Base-by-base conservation (phyloP, 2,329 filamentous ascomycete species). In the Claviceps sorghi region DNA sequence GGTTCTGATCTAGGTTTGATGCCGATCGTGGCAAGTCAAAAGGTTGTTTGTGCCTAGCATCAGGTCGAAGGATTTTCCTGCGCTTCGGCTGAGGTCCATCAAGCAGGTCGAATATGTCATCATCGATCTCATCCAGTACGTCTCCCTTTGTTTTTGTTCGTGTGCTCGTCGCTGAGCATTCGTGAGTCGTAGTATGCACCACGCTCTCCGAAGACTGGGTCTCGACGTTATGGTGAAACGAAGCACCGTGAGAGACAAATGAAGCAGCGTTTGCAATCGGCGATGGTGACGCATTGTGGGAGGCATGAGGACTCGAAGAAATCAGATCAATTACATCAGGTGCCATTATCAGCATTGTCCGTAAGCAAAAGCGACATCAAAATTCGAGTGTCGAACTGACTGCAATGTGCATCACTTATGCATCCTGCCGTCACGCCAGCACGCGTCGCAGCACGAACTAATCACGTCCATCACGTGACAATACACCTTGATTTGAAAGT, bases 261-360 rank as follows among this genome's bases (percentile, higher is more conserved):
- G 48, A 44, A 26, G 40, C 38, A 26, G 40, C 29, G 21, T 21
- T 19, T 15, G 48, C 32, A 34, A 34, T 22, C 6, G 9, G n/a
- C 30, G 26, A 26, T 45, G 26, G 26, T 45, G 34, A 9, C 29
- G 50, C 15, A 21, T 11, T 22, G 6, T n/a, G 17, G 38, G 26
- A n/a, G 10, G 51, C 50, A 43, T 57, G 52, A 6, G 67, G 67
- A 29, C 67, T 69, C 9, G 67, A 69, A 17, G 67, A 69, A 21
- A 68, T 57, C 29, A 69, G 64, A 54, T 68, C 64, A 51, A 69
- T 68, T 32, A 69, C 57, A 13, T 66, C 58, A 2, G 58, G 56
- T 8, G 61, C 58, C 66, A 68, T 69, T 19, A 2, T 21, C n/a
- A 29, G 19, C 4, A 8, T 21, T 15, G 9, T 15, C 49, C 22